A percentile compares a stretch with the other conserved stretches of the same genome.
phyloP scores from a whole-genome alignment of 2,329 filamentous ascomycete genomes.

The Neopestalotiopsis clavispora region DNA sequence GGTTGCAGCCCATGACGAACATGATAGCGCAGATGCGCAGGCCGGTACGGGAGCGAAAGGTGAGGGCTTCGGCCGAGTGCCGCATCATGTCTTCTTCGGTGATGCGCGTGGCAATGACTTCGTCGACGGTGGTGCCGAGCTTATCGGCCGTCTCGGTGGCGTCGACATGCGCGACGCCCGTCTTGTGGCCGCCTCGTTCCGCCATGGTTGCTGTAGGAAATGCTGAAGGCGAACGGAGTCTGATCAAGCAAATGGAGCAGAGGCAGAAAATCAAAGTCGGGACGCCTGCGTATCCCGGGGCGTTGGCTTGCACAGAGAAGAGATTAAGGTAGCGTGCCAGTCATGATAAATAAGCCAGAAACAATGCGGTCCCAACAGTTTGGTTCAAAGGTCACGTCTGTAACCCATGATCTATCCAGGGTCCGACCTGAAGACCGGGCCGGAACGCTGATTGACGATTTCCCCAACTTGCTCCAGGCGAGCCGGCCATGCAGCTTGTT shows the following conservation, averaged over 20 bases:
- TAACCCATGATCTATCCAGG: slow-evolving; percentile 5
- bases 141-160: slow-evolving; percentile 36
- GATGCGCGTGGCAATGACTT: slow-evolving; percentile 48
- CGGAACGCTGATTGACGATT: background rate
- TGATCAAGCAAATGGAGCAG: background rate
- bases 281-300: background rate
- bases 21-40: slow-evolving; percentile 47
- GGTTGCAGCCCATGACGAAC: slow-evolving; percentile 51
- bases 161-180: slow-evolving; percentile 21
- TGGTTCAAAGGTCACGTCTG: background rate
- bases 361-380: background rate
- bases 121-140: slow-evolving; percentile 43
- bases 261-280: background rate
- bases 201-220: slow-evolving; percentile 5
- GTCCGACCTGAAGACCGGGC: slow-evolving; percentile 14
- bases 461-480: slow-evolving; percentile 9
- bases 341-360: slow-evolving; percentile 5
- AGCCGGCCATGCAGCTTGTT: background rate
- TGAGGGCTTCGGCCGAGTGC: slow-evolving; percentile 46
- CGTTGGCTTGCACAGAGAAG: background rate
- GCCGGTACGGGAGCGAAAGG: slow-evolving; percentile 44
- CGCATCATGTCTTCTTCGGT: slow-evolving; percentile 50
- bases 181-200: slow-evolving; percentile 9
- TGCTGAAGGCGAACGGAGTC: background rate
- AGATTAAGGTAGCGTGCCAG: background rate